Evolutionary conservation across 2,329 filamentous ascomycete genomes (phyloP).

Genomic region (Diaporthe aspalathi): DNA sequence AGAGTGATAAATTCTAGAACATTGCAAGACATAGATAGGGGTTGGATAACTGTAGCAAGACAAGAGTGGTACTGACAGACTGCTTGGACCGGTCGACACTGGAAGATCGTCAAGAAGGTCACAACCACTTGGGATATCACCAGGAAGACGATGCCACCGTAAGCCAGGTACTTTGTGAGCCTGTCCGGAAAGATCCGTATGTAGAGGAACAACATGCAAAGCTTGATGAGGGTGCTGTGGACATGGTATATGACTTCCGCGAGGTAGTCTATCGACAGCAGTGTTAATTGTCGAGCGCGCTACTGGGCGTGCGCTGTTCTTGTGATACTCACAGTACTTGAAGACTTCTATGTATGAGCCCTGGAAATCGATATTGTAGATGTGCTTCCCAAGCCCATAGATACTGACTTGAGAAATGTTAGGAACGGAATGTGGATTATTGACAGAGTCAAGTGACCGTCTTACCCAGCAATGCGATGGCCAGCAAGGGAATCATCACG

Average conservation of each 20-base stretch:
- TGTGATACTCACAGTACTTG: slow-evolving; percentile 4
- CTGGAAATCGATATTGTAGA: slow-evolving; percentile 3
- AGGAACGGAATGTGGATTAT: not conserved
- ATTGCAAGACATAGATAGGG: too few species aligned
- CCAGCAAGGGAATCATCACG: slow-evolving; percentile 16
- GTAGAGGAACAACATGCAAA: slow-evolving; percentile 23
- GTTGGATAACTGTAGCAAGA: too few species aligned
- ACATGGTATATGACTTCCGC: slow-evolving; percentile 15
- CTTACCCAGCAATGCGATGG: not conserved
- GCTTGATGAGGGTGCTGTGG: slow-evolving; percentile 23
- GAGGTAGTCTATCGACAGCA: not conserved
- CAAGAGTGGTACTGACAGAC: too few species aligned
- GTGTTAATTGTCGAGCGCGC: not conserved
- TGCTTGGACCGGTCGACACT: not conserved
- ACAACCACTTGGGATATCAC: slow-evolving; percentile 22
- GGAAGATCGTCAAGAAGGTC: slow-evolving; percentile 15
- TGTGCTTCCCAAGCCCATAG: slow-evolving; percentile 1
- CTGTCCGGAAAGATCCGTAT: slow-evolving; percentile 7
- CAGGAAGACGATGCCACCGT: not conserved
- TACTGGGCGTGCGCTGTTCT: not conserved
- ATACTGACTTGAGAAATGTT: slow-evolving; percentile 3
- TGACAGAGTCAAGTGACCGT: not conserved
- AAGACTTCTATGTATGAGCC: not conserved
- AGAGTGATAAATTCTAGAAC: too few species aligned
- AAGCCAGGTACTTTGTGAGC: slow-evolving; percentile 6